phyloP scores from a whole-genome alignment of 176 grass and related monocot genomes.

The Eragrostis nindensis region DNA sequence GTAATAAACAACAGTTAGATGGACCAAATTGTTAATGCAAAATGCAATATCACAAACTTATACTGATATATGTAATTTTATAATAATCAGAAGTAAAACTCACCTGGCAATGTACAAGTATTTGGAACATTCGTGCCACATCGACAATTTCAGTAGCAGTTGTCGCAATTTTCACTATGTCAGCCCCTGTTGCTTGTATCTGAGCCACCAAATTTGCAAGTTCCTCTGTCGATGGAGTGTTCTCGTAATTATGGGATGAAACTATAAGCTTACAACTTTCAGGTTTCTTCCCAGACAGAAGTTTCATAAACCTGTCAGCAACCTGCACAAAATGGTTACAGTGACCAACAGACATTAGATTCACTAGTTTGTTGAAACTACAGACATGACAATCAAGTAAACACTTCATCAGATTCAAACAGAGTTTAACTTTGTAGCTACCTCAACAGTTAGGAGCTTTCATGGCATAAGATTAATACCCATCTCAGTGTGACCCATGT shows the following conservation, averaged over 20 bases:
- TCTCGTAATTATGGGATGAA: conserved; percentile 93
- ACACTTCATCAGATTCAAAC: not conserved
- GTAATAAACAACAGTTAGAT: not conserved
- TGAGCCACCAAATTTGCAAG: conserved; percentile 66
- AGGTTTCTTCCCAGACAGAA: conserved; percentile 80
- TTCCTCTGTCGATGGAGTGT: conserved; percentile 75
- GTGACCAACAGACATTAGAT: not conserved
- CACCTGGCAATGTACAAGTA: conserved; percentile 71
- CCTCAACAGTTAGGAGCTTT: not conserved
- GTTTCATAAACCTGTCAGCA: conserved; percentile 73
- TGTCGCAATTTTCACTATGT: conserved; percentile 89
- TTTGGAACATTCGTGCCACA: conserved; percentile 81
- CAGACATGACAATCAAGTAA: not conserved
- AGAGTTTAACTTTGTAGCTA: not conserved
- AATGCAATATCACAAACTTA: not conserved
- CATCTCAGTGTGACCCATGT: not conserved
- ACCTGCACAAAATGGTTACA: conserved; percentile 52
- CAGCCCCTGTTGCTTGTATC: conserved; percentile 83
- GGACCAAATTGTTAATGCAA: conserved; percentile 3
- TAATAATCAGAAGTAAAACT: conserved; percentile 30
- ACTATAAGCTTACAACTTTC: conserved; percentile 87
- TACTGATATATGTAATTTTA: not conserved
- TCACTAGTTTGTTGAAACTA: not conserved
- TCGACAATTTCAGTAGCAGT: conserved; percentile 88
- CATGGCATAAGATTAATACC: not conserved